These are phyloP conservation scores for Neurospora sp. DNA, from an alignment of 495 filamentous ascomycete genomes.

Conservation along the genomic window DNA sequence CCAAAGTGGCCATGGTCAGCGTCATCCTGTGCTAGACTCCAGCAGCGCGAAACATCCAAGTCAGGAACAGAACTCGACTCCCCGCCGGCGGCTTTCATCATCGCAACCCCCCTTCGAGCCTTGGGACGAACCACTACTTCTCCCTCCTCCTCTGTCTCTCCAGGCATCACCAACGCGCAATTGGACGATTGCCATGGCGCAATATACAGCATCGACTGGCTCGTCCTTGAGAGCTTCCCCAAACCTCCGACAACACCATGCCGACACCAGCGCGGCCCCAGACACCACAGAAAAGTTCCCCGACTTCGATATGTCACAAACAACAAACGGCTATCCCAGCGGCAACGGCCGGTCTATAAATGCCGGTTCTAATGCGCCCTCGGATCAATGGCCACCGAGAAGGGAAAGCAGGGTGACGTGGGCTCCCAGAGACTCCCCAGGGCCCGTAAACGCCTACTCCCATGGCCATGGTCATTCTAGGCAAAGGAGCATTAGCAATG, in stretches of 20 bases:
- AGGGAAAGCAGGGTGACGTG: slow-evolving; percentile 41
- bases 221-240: slow-evolving; percentile 24
- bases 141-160: background rate
- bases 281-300: slow-evolving; percentile 42
- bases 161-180: background rate
- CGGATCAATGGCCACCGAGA: slow-evolving; percentile 43
- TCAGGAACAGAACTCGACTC: background rate
- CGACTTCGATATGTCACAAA: slow-evolving; percentile 35
- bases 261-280: slow-evolving; percentile 21
- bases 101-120: background rate
- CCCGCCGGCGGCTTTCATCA: background rate
- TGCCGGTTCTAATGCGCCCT: slow-evolving; percentile 17
- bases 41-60: background rate
- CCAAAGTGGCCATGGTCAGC: background rate
- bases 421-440: slow-evolving; percentile 27
- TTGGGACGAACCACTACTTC: background rate
- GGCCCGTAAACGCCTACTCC: slow-evolving; percentile 11
- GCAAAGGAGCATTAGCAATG: slow-evolving; percentile 79
- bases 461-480: slow-evolving; percentile 43
- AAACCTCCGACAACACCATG: slow-evolving; percentile 19
- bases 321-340: slow-evolving; percentile 21
- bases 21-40: background rate
- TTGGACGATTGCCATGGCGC: background rate
- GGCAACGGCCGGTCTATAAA: slow-evolving; percentile 25
- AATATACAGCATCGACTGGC: background rate